Evolutionary conservation across 2,329 filamentous ascomycete genomes (phyloP).

Genomic region (Sarocladium oryzae): DNA sequence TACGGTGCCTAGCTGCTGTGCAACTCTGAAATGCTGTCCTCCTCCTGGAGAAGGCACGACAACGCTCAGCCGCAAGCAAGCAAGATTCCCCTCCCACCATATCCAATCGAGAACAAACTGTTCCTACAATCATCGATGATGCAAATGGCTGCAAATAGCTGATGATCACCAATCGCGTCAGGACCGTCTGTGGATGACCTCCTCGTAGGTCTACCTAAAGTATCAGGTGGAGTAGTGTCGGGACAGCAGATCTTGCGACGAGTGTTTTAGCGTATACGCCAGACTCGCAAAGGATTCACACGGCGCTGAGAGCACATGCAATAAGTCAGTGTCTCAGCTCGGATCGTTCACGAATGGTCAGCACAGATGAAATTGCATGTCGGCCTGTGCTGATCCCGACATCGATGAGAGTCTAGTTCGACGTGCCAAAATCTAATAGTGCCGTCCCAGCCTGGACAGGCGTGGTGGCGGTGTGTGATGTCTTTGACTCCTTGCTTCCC

Average conservation of each 20-base stretch:
- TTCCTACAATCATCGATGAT: not conserved
- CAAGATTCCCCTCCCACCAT: no score
- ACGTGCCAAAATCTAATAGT: no score
- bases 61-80: no score
- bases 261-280: not conserved
- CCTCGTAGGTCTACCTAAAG: not conserved
- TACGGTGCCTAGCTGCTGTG: no score
- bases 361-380: conserved; percentile 4
- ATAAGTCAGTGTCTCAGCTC: conserved; percentile 25
- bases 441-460: not conserved
- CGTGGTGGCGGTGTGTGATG: no score
- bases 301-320: conserved; percentile 6
- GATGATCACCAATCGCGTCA: not conserved
- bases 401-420: not conserved
- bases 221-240: not conserved
- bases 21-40: no score
- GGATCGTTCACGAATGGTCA: conserved; percentile 3
- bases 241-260: not conserved
- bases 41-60: no score
- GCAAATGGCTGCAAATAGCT: not conserved
- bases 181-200: no score
- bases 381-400: conserved; percentile 10
- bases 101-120: not conserved
- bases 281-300: not conserved
- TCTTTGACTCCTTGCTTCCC: not conserved